Percentiles rank a stretch among this genome's conserved stretches.
Evolutionary conservation across 345 rosid species (phyloP).

Genomic region (Lumnitzera littorea): DNA sequence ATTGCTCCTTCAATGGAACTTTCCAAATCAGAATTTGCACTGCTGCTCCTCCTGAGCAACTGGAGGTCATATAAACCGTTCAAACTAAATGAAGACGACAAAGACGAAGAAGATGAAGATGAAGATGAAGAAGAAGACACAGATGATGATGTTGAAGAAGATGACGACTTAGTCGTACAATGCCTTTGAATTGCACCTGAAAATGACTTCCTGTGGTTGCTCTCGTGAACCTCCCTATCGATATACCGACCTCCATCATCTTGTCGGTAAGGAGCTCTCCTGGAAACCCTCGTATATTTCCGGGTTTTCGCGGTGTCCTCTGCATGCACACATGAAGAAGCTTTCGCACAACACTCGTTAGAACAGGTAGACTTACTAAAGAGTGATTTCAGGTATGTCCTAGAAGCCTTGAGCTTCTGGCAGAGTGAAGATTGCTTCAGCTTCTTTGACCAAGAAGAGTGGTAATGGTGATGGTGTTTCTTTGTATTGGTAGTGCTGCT

Average conservation of each 20-base stretch:
- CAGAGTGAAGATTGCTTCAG: slow-evolving; percentile 44
- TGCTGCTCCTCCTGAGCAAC: slow-evolving; percentile 55
- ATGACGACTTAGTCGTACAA: slow-evolving; percentile 35
- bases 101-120: slow-evolving; percentile 40
- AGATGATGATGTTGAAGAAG: slow-evolving; percentile 19
- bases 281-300: background rate
- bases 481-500: too few relatives aligned
- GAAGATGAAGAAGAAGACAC: slow-evolving; percentile 18
- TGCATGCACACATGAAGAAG: slow-evolving; percentile 17
- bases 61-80: slow-evolving; percentile 41
- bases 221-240: slow-evolving; percentile 22
- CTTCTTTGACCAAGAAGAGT: slow-evolving; percentile 39
- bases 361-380: slow-evolving; percentile 52
- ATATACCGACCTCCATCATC: slow-evolving; percentile 16
- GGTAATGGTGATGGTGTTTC: slow-evolving; percentile 16
- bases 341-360: slow-evolving; percentile 33
- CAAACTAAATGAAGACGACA: slow-evolving; percentile 63
- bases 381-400: slow-evolving; percentile 54
- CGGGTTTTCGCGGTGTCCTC: slow-evolving; percentile 12
- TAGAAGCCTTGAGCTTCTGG: slow-evolving; percentile 57
- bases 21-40: slow-evolving; percentile 51
- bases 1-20: slow-evolving; percentile 80
- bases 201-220: slow-evolving; percentile 67
- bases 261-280: slow-evolving; percentile 15
- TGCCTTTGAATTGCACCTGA: slow-evolving; percentile 71